Evolutionary conservation across 1,284 basidiomycete species (phyloP).

Genomic region (Sanghuangporus weigelae): DNA sequence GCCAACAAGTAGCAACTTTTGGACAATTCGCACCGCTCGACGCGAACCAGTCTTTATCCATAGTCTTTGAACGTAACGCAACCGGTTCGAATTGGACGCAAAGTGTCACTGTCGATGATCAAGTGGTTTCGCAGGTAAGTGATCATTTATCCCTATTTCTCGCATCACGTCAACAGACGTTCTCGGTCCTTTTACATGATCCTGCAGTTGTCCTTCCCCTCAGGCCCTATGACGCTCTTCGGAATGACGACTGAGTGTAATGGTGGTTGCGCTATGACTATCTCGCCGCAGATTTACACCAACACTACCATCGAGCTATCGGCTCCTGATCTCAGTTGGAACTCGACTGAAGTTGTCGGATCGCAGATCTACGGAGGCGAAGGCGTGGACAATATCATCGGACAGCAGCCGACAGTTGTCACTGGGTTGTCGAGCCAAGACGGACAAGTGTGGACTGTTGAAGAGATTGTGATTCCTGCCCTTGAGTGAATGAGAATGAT

Average conservation of each 20-base stretch:
- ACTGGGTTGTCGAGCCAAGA: constrained; percentile 7
- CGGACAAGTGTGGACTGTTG: constrained; percentile 13
- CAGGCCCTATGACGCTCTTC: constrained; percentile 17
- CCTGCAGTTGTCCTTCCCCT: constrained; percentile 8
- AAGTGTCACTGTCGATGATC: neutral
- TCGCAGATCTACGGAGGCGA: constrained; percentile 14
- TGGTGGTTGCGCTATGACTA: constrained; percentile 10
- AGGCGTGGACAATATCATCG: neutral
- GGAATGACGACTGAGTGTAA: constrained; percentile 17
- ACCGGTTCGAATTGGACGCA: constrained; percentile 14
- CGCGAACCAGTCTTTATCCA: constrained; percentile 6
- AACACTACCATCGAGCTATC: constrained; percentile 17
- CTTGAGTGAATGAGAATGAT: neutral
- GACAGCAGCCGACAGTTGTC: constrained; percentile 7
- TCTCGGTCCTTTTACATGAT: too few species aligned
- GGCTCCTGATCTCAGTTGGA: constrained; percentile 8
- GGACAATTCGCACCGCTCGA: constrained; percentile 8
- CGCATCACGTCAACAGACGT: too few species aligned
- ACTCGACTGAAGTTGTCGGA: constrained; percentile 3
- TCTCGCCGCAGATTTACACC: constrained; percentile 17
- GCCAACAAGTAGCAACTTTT: neutral
- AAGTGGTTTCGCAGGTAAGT: constrained; percentile 12
- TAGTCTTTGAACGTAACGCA: constrained; percentile 9
- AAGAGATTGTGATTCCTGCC: constrained; percentile 9
- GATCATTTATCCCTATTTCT: too few species aligned